Conservation (phyloP, 1,284 basidiomycete species). For the Kwoniella shivajii region DNA sequence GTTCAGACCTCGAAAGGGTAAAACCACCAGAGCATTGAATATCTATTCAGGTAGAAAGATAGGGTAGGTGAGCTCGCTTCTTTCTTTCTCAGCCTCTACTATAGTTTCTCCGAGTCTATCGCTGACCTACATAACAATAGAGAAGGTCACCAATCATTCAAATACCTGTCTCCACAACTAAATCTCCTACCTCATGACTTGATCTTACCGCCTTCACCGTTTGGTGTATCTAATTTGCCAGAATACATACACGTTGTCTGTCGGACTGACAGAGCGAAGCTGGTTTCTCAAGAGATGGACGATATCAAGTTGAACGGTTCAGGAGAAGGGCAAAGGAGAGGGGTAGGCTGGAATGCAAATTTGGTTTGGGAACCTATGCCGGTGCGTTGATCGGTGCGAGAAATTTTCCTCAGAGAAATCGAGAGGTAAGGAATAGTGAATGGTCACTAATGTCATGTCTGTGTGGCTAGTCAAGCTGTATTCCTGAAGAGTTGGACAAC, state of each 20-base stretch:
- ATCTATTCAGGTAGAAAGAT: constrained; percentile 72
- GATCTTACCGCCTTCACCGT: constrained; percentile 55
- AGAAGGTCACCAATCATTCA: constrained; percentile 64
- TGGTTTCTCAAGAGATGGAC: constrained; percentile 67
- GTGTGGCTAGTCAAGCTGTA: constrained; percentile 67
- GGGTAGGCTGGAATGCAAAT: constrained; percentile 53
- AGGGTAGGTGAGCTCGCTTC: constrained; percentile 59
- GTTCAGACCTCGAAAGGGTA: constrained; percentile 65
- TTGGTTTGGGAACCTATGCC: constrained; percentile 80
- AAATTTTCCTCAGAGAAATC: not conserved
- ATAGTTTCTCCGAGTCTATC: not conserved
- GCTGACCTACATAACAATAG: constrained; percentile 19
- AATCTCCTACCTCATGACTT: constrained; percentile 73
- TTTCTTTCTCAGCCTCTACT: not conserved
- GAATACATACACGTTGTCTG: constrained; percentile 81
- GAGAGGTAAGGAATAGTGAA: too few species aligned
- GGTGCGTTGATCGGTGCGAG: constrained; percentile 18
- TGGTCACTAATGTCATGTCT: too few species aligned
- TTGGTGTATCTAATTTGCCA: constrained; percentile 58
- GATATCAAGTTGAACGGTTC: constrained; percentile 46
- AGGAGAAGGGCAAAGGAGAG: constrained; percentile 57
- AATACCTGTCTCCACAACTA: constrained; percentile 74
- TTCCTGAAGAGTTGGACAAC: constrained; percentile 67
- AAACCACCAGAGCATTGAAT: constrained; percentile 74
- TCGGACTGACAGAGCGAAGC: constrained; percentile 69